Conservation (phyloP, 1,284 basidiomycete species). For the Boletus semigastroideus region DNA sequence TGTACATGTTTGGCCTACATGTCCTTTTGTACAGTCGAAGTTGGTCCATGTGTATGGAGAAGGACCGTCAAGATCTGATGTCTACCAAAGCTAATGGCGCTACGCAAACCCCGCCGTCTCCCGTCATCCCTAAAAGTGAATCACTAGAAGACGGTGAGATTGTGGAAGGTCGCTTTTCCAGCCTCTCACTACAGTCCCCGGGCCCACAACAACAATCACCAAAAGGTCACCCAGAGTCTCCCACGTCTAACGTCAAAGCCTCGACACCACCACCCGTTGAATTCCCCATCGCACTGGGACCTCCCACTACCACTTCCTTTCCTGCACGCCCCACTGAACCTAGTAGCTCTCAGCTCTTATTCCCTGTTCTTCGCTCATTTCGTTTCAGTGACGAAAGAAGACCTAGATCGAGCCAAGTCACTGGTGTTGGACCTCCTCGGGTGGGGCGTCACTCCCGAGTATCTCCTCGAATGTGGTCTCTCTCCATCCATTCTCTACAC, state of each 20-base stretch:
- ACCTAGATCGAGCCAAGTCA: constrained; percentile 40
- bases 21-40: too few species aligned
- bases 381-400: constrained; percentile 21
- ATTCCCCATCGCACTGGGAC: too few species aligned
- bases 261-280: neutral
- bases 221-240: neutral
- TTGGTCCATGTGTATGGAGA: too few species aligned
- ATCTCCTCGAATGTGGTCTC: constrained; percentile 42
- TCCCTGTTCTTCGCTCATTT: too few species aligned
- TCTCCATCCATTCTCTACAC: constrained; percentile 37
- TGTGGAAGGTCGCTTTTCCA: constrained; percentile 8
- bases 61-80: neutral
- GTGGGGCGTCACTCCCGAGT: constrained; percentile 45
- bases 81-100: neutral
- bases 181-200: neutral
- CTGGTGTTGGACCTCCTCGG: constrained; percentile 45
- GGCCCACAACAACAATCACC: neutral
- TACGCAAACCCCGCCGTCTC: neutral
- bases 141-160: constrained; percentile 24
- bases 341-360: constrained; percentile 8
- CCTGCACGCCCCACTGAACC: neutral
- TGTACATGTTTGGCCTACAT: too few species aligned
- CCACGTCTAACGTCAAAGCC: neutral
- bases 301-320: too few species aligned
- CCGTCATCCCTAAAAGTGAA: neutral